Base-by-base conservation (phyloP, 768 basidiomycete species). In the Mycena olivaceomarginata region DNA sequence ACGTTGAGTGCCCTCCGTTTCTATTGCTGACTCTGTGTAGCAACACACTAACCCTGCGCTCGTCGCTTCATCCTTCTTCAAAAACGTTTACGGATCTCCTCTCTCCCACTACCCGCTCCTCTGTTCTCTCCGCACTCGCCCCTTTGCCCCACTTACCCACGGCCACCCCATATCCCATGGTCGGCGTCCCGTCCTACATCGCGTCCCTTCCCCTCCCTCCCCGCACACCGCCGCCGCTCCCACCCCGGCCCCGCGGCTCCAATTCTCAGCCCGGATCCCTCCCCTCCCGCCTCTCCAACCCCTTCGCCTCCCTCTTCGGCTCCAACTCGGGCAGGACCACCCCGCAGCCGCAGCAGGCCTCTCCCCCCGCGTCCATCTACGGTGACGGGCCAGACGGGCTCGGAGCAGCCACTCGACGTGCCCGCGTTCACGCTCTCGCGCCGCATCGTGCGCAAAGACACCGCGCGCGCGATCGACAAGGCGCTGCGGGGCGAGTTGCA, bases 241-340 rank as follows among this genome's bases (percentile, higher is more conserved):
- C 87, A 75, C 89, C 88, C 12, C 89, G 87, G 0, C 74, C 85
- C n/a, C 77, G 77, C 63, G 31, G 62, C 64, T n/a, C 77, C 12
- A 43, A 66, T 31, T 76, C 13, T 86, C 87, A 20, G 83, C 89
- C 56, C 56, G 56, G 56, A 10, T 57, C n/a, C 86, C 89, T 65
- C 84, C 89, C 87, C 0, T 88, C 92, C 0, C 89, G 95, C 0
- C 88, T 96, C 13, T 84, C 90, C 39, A 94, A 94, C 80, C 93
- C 96, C 0, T 97, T 97, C 79, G 94, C 95, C 0, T 94, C 94
- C 2, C 89, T 97, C n/a, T 96, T 96, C 80, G 94, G 93, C 7
- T 53, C 80, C 72, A 81, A 81, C 31, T 81, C 85, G 11, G 84
- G 83, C 40, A 25, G 56, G 22, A 57, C 9, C 22, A 57, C 79